These are phyloP conservation scores for Ceratobasidium sp. DNA, from an alignment of 1,284 basidiomycete species.

Conservation along the genomic window DNA sequence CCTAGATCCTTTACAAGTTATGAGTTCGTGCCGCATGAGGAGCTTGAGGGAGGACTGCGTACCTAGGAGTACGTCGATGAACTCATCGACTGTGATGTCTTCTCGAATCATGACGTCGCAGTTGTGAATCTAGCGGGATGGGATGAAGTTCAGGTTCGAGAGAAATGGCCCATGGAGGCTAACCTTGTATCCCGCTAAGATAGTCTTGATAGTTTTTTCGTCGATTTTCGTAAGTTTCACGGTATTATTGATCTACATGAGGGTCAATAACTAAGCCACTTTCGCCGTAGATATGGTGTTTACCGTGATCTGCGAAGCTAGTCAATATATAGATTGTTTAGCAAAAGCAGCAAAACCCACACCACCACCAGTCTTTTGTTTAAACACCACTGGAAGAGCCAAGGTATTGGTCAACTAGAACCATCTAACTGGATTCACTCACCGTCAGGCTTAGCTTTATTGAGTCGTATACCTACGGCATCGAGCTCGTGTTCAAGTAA, in stretches of 20 bases:
- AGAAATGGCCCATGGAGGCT: not conserved
- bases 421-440: constrained; percentile 31
- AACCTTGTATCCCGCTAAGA: constrained; percentile 83
- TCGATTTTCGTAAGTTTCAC: constrained; percentile 96
- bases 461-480: constrained; percentile 95
- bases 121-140: constrained; percentile 85
- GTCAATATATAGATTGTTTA: not conserved
- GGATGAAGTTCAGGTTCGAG: constrained; percentile 30
- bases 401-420: constrained; percentile 50
- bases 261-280: not conserved
- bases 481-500: constrained; percentile 94
- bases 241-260: constrained; percentile 81
- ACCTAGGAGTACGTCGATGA: constrained; percentile 97
- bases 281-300: constrained; percentile 40
- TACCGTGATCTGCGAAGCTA: constrained; percentile 66
- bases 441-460: constrained; percentile 90
- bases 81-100: constrained; percentile 96
- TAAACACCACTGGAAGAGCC: constrained; percentile 69
- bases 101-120: constrained; percentile 98
- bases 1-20: constrained; percentile 72
- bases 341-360: constrained; percentile 64
- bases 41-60: constrained; percentile 46
- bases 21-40: not conserved
- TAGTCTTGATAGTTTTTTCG: constrained; percentile 93
- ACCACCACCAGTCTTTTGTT: constrained; percentile 89